Conservation (phyloP, 345 rosid species). For the Hibiscus syriacus region DNA sequence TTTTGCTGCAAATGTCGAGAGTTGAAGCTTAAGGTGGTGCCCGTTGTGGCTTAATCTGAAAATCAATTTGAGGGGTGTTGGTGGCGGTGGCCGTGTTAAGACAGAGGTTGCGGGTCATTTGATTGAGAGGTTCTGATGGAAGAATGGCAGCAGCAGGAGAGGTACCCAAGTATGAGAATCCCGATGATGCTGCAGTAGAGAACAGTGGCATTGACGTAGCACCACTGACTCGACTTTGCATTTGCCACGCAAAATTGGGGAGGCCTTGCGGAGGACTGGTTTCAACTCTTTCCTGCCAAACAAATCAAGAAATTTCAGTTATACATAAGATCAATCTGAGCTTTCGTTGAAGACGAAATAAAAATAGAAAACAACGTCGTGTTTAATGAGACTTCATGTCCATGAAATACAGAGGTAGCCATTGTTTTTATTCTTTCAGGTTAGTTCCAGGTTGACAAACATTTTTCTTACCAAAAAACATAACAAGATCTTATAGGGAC, state of each 20-base stretch:
- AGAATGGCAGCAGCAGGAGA: slow-evolving; percentile 47
- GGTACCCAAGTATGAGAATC: slow-evolving; percentile 77
- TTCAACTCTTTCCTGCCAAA: slow-evolving; percentile 51
- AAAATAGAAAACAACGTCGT: background rate
- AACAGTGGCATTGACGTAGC: slow-evolving; percentile 43
- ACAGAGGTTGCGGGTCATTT: slow-evolving; percentile 30
- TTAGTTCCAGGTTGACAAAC: too few species aligned
- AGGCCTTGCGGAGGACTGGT: slow-evolving; percentile 36
- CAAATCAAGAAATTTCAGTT: background rate
- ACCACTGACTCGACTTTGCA: slow-evolving; percentile 44
- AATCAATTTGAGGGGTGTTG: slow-evolving; percentile 23
- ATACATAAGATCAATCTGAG: background rate
- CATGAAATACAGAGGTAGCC: background rate
- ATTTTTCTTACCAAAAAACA: too few species aligned
- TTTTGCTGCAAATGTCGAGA: background rate
- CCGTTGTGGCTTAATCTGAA: slow-evolving; percentile 35
- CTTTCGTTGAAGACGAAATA: background rate
- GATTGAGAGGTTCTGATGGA: slow-evolving; percentile 40
- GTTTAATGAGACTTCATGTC: background rate
- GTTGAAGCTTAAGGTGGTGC: slow-evolving; percentile 28
- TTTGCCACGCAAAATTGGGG: slow-evolving; percentile 64
- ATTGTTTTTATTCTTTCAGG: too few species aligned
- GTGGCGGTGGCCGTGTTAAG: slow-evolving; percentile 20
- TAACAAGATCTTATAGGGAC: too few species aligned
- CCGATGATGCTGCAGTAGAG: slow-evolving; percentile 99